Conservation (phyloP, 169 alveolate species). For the Eimeria acervulina region DNA sequence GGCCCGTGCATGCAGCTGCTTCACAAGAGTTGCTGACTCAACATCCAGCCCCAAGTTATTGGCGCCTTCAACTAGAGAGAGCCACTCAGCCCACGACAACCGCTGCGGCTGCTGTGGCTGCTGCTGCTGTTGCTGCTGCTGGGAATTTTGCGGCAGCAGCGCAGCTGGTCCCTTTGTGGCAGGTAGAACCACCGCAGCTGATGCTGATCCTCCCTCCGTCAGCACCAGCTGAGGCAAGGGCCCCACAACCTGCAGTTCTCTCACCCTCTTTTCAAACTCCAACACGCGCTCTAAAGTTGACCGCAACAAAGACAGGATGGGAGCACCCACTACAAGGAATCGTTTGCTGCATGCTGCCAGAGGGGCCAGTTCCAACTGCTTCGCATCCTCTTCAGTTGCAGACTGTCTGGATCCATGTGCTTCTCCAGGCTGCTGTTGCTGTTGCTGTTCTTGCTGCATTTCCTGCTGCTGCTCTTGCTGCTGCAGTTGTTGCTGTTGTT, state of each 20-base stretch:
- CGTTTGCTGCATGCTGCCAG: constrained; percentile 61
- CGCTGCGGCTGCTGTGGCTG: constrained; percentile 47
- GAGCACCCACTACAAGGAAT: constrained; percentile 62
- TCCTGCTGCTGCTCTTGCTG: constrained; percentile 16
- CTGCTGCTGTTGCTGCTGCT: constrained; percentile 59
- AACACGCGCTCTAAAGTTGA: constrained; percentile 41
- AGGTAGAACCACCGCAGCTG: constrained; percentile 50
- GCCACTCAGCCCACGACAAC: constrained; percentile 38
- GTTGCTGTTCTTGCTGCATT: constrained; percentile 2
- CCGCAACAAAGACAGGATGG: constrained; percentile 28
- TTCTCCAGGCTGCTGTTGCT: constrained; percentile 15
- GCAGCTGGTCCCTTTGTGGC: constrained; percentile 67
- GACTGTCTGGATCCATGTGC: neutral
- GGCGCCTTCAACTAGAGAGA: constrained; percentile 37
- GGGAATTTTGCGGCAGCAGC: constrained; percentile 61
- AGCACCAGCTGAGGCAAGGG: constrained; percentile 70
- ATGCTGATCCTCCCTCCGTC: constrained; percentile 49
- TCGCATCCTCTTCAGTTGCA: constrained; percentile 1
- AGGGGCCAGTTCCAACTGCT: constrained; percentile 37
- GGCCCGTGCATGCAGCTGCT: constrained; percentile 50
- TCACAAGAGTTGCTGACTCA: constrained; percentile 44
- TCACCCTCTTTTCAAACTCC: constrained; percentile 60
- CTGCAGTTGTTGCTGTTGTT: constrained; percentile 27
- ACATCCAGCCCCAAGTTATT: constrained; percentile 60
- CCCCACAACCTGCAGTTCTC: constrained; percentile 44